Evolutionary conservation across 306 rosid species (phyloP), one percentile per base, ranked within the genome.

Genomic region (Mimosa pudica): DNA sequence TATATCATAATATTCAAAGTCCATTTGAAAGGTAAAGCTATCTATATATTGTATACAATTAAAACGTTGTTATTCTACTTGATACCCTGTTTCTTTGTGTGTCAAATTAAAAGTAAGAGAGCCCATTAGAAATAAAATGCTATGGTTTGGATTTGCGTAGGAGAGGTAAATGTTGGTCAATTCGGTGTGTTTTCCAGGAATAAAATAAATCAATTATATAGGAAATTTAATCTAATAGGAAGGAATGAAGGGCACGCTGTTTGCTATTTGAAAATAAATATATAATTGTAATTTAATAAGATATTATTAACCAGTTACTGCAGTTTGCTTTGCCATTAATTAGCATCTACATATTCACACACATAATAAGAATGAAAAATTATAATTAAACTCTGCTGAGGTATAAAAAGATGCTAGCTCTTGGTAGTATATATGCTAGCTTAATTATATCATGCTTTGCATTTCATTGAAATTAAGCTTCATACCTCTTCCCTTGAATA

Each of bases 171-270:
- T 74, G 75, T 83, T 82, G 86, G 89, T 84, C 87, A 74, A 84
- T 85, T 86, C 84, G 79, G 83, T 75, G 71, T 33, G 51, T 42
- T 41, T 86, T 85, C 68, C 17, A 41, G 32, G 79, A 76, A 77
- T 33, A 18, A 75, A 84, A 70, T 71, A 45, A 65, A 81, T 47
- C 55, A 42, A 64, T 78, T 60, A 80, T 60, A 80, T 38, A 12
- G 66, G 46, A 32, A 46, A 74, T 75, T 11, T 70, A 63, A 32
- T 33, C 20, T 13, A 78, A 72, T 75, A 75, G 91, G 77, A 71
- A 87, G 84, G 70, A 93, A 89, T 80, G 72, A 45, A 79, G 86
- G 93, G 92, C 93, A 90, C 92, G 95, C 80, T 64, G 86, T 82
- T 81, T 64, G 74, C 86, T 78, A 81, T 85, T 55, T 55, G 10